Evolutionary conservation across 805 yeast genomes (phyloP), one percentile per base, ranked within the genome.

Genomic region (Hanseniaspora valbyensis): DNA sequence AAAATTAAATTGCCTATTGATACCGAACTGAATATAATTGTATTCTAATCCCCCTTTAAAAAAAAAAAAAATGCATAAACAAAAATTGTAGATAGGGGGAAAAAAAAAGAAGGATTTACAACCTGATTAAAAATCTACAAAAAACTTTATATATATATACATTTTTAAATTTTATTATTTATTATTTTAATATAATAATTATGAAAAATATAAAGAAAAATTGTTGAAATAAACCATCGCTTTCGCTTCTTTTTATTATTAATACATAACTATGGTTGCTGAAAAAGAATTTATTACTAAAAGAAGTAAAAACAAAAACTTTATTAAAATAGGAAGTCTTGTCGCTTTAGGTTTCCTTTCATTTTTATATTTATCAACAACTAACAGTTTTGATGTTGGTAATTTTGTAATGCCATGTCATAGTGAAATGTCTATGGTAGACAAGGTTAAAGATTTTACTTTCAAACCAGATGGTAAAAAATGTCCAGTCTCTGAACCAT

Each of bases 311-410:
- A 6, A 5, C 30, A 42, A 16, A 8, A 22, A 14, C 6, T 18
- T 22, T 26, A 19, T 19, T 24, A 26, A 41, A 19, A 7, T 14
- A 36, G 49, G 32, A 53, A 22, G 64, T 54, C 8, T 24, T 0
- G 95, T 95, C 28, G 65, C 57, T 19, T 77, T 84, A 9, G 75
- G 89, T 58, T 85, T 67, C 64, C 96, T 97, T 1, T 96, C 96
- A 49, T 86, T 88, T 95, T 96, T 89, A 67, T 63, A 71, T 53
- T 95, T 87, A 66, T 96, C 98, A 5, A 84, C 81, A 3, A 60
- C 83, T 1, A 68, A 67, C 9, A 76, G 87, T 24, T 83, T 95
- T 0, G 76, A 70, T 34, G 72, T 81, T 9, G 66, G 80, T 2
- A 82, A 89, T 81, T 62, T 81, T 10, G 73, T 80, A 57, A 70